Evolutionary conservation across 2,329 filamentous ascomycete species (phyloP).

Genomic region (Dothideomycetidae sp.): DNA sequence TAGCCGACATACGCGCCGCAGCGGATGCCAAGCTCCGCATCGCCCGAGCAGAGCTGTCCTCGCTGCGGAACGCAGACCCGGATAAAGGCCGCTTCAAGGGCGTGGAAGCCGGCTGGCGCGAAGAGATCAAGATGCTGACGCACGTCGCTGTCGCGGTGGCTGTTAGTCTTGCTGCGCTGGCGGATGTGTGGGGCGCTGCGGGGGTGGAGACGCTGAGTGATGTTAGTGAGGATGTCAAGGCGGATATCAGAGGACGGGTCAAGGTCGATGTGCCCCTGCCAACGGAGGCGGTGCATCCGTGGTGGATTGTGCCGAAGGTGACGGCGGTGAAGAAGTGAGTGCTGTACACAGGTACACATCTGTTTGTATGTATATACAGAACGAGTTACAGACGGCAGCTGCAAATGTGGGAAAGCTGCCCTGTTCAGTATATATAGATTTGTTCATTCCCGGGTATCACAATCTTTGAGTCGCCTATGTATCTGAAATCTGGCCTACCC

Average conservation of each 20-base stretch:
- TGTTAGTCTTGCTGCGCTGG: slow-evolving; percentile 17
- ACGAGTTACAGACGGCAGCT: no score
- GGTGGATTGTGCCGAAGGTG: slow-evolving; percentile 34
- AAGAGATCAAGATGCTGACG: slow-evolving; percentile 21
- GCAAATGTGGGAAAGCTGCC: no score
- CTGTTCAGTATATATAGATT: no score
- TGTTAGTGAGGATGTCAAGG: slow-evolving; percentile 12
- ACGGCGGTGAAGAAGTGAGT: slow-evolving; percentile 6
- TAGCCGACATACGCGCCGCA: slow-evolving; percentile 8
- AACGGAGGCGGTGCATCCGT: slow-evolving; percentile 29
- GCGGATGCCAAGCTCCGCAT: slow-evolving; percentile 20
- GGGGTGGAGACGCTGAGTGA: slow-evolving; percentile 7
- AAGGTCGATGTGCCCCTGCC: slow-evolving; percentile 25
- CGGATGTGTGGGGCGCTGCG: slow-evolving; percentile 13
- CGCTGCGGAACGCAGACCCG: slow-evolving; percentile 25
- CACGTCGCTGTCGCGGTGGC: slow-evolving; percentile 20
- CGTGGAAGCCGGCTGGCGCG: slow-evolving; percentile 25
- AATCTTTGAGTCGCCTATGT: no score
- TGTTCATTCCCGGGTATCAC: no score
- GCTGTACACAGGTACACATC: no score
- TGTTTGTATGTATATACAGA: no score
- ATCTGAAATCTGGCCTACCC: no score
- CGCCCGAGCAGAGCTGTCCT: slow-evolving; percentile 23
- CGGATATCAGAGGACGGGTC: slow-evolving; percentile 14
- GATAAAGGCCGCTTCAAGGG: slow-evolving; percentile 22